These are phyloP conservation scores for Selaginella moellendorffii DNA, from an alignment of 75 land plant genomes.

Conservation along the genomic window DNA sequence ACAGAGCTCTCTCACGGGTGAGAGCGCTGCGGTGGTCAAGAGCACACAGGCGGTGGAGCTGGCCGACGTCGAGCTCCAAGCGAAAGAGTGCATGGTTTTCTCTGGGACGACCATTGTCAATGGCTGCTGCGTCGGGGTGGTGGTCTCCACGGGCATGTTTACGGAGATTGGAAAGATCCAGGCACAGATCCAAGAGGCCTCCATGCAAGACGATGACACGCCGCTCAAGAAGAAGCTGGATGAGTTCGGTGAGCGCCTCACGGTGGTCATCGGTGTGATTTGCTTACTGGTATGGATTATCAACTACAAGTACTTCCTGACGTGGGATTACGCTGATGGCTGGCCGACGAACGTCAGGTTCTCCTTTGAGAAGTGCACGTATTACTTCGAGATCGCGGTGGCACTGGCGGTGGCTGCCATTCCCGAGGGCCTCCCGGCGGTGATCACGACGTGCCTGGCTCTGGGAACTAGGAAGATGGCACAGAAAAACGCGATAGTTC, in stretches of 20 bases:
- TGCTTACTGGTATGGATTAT: conserved; percentile 59
- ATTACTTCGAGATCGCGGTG: conserved; percentile 9
- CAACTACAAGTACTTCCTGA: conserved; percentile 59
- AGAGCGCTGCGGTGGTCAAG: conserved; percentile 2
- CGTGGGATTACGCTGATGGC: conserved; percentile 37
- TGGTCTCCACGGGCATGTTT: background rate
- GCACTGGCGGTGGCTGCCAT: conserved; percentile 5
- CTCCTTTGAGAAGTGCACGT: conserved; percentile 16
- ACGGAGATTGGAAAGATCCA: conserved; percentile 6
- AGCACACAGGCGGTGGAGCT: background rate
- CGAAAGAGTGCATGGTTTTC: conserved; percentile 7
- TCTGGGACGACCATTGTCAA: background rate
- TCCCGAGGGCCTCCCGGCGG: conserved; percentile 3
- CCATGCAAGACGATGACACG: background rate
- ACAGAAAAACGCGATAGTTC: conserved; percentile 71
- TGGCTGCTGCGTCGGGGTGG: background rate
- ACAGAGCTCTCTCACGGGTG: conserved; percentile 5
- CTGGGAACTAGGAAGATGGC: conserved; percentile 89
- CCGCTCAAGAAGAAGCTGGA: background rate
- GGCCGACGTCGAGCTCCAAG: conserved; percentile 3
- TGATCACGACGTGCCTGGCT: conserved; percentile 27
- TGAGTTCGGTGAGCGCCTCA: background rate
- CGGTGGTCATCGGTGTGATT: conserved; percentile 1
- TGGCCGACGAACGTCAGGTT: conserved; percentile 4
- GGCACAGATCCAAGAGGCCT: conserved; percentile 3